Evolutionary conservation across 2,329 filamentous ascomycete species (phyloP).

Genomic region (Dryadomyces sulphureus): DNA sequence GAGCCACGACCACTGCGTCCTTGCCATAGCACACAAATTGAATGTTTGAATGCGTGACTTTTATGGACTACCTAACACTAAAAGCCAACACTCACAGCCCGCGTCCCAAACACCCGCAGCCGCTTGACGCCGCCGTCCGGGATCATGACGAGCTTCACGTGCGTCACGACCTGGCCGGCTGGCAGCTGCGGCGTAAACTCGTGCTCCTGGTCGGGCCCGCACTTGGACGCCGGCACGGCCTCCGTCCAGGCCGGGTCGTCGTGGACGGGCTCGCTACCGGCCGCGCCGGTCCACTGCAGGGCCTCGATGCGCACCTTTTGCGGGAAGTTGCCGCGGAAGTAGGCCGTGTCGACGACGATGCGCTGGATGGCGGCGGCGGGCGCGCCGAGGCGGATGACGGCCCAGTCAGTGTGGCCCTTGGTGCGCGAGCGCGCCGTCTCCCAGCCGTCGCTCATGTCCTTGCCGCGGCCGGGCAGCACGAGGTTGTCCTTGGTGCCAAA

Average conservation of each 20-base stretch:
- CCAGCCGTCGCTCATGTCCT: constrained; percentile 83
- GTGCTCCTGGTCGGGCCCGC: constrained; percentile 60
- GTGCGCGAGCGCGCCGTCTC: constrained; percentile 64
- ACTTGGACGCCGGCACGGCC: constrained; percentile 51
- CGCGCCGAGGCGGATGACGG: constrained; percentile 59
- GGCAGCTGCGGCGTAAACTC: constrained; percentile 39
- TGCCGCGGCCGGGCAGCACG: constrained; percentile 28
- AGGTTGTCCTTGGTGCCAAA: constrained; percentile 51
- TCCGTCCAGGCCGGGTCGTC: constrained; percentile 49
- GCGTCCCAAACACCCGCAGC: constrained; percentile 59
- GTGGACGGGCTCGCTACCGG: constrained; percentile 42
- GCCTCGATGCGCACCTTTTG: constrained; percentile 57
- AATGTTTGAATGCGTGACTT: no score
- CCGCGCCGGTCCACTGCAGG: constrained; percentile 34
- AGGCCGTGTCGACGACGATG: constrained; percentile 65
- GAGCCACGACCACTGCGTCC: not conserved
- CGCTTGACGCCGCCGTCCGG: constrained; percentile 89
- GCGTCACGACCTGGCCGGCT: constrained; percentile 50
- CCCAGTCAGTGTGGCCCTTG: constrained; percentile 64
- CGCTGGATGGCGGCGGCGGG: constrained; percentile 44
- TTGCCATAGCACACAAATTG: no score
- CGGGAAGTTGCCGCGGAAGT: constrained; percentile 74
- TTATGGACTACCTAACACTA: no score
- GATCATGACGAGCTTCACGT: constrained; percentile 83
- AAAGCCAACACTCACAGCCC: no score